phyloP scores from a whole-genome alignment of 768 basidiomycete species.

The Rhodotorula babjevae region DNA sequence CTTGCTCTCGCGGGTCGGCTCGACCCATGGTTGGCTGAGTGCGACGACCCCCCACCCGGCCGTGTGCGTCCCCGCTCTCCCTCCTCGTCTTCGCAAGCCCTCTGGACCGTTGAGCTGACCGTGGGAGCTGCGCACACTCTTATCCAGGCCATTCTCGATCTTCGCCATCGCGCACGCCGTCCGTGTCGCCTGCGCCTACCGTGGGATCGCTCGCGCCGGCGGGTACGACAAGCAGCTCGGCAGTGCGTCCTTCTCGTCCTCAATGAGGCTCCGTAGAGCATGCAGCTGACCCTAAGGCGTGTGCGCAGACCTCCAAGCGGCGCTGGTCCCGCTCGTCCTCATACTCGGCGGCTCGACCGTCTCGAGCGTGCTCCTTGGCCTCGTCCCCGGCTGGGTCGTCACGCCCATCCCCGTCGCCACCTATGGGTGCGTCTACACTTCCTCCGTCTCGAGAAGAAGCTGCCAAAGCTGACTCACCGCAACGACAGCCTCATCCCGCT shows the following conservation, averaged over 20 bases:
- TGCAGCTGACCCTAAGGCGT: background rate
- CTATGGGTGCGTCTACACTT: conserved; percentile 19
- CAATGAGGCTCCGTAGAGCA: background rate
- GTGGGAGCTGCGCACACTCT: accelerated
- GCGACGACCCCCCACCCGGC: conserved; percentile 12
- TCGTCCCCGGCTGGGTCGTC: conserved; percentile 36
- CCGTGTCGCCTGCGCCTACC: conserved; percentile 36
- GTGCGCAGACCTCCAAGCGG: conserved; percentile 29
- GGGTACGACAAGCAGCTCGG: conserved; percentile 33
- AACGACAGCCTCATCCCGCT: conserved; percentile 27
- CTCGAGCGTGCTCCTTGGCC: conserved; percentile 24
- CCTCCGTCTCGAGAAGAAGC: too few relatives aligned
- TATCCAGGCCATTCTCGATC: conserved; percentile 28
- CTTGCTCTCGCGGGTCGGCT: conserved; percentile 7
- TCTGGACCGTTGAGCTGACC: background rate
- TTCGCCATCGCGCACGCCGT: conserved; percentile 32
- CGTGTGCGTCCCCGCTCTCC: background rate
- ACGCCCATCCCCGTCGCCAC: conserved; percentile 35
- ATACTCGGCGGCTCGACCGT: conserved; percentile 36
- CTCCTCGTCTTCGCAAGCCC: background rate
- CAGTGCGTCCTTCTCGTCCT: conserved; percentile 5
- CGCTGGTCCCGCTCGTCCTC: conserved; percentile 35
- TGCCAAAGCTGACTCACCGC: background rate
- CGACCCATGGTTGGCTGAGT: conserved; percentile 1
- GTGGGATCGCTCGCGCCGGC: conserved; percentile 24